Evolutionary conservation across 495 filamentous ascomycete genomes (phyloP), one percentile per base, ranked within the genome.

Genomic region (Darksidea phi): DNA sequence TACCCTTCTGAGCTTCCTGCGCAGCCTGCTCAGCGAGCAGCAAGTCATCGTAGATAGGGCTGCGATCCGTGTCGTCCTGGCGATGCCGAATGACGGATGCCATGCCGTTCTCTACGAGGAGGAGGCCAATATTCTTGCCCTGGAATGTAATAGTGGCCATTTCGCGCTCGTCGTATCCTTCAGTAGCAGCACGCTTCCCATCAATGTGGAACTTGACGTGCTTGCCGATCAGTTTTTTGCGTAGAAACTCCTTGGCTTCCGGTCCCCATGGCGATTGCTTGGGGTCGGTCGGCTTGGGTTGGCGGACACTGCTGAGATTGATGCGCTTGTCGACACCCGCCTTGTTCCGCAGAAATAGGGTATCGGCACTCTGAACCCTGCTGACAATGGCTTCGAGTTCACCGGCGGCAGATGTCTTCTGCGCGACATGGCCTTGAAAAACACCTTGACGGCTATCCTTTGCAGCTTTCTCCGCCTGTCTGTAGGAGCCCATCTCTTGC

Each of bases 211-310:
- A 80, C 72, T 85, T 86, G 43, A 97, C 91, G 67, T 95, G 89
- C 76, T 99, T 99, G 36, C 90, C 95, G 68, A 99, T 97, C 5
- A 97, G 74, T 70, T 85, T 89, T 80, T 96, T 97, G 36, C 95
- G 84, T 62, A 97, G 75, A 70, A 88, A 97, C 72, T 99, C 95
- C 77, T 97, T 97, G 15, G 95, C 93, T 66, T 97, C 93, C 11
- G 93, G 87, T 56, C 84, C 82, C 74, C 90, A 97, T 1, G 91
- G 92, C 15, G 88, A 81, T 73, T 97, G 87, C 64, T 87, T 87
- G 10, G 86, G 84, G 69, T 90, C 87, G 7, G 86, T 82, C 1
- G 85, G 85, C 67, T 96, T 91, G 15, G 95, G 95, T 43, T 94
- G 93, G 42, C 95, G 84, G 56, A 96, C 83, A 70, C 92, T 97